Evolutionary conservation across 1,139 yeast species (phyloP).

Genomic region (Kodamaea arcana): DNA sequence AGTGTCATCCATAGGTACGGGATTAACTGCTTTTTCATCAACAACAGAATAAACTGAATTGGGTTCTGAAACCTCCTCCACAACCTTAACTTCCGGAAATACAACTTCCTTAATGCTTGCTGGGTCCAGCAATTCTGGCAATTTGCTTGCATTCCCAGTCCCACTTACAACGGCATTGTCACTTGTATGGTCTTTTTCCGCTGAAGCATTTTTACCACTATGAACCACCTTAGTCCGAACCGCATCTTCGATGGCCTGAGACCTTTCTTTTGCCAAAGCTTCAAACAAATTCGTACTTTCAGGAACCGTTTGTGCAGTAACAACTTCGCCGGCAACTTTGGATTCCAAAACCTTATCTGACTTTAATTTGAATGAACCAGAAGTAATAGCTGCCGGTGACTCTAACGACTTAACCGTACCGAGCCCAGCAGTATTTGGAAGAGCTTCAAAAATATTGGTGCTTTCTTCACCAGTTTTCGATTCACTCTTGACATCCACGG

Average conservation of each 20-base stretch:
- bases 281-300: background rate
- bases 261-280: constrained; percentile 1
- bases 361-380: too few species aligned
- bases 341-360: too few species aligned
- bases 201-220: background rate
- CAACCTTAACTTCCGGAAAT: background rate
- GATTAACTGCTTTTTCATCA: background rate
- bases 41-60: background rate
- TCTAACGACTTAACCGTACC: too few species aligned
- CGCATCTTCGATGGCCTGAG: background rate
- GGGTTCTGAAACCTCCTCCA: background rate
- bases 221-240: background rate
- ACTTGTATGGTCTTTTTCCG: background rate
- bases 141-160: background rate
- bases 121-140: background rate
- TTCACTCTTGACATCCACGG: too few species aligned
- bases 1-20: background rate
- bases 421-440: too few species aligned
- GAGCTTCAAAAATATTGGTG: too few species aligned
- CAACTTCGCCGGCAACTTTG: too few species aligned
- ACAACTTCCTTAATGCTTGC: background rate
- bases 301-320: background rate
- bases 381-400: too few species aligned
- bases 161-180: background rate
- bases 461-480: too few species aligned